Evolutionary conservation across 1,284 basidiomycete genomes (phyloP), one percentile per base, ranked within the genome.

Genomic region (Sanghuangporus sanghuang): DNA sequence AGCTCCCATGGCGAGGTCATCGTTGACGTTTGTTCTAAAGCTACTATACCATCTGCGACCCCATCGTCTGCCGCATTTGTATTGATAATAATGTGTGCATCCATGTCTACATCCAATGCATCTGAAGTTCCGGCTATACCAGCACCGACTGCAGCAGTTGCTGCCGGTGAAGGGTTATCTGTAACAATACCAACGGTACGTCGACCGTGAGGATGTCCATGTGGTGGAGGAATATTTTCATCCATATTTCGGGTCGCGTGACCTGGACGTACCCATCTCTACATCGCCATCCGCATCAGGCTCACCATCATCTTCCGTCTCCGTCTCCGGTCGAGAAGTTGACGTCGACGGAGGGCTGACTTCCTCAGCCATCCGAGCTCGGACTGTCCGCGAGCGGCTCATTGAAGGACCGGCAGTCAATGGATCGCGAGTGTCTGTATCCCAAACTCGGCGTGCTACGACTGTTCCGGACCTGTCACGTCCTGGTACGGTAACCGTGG

Each of bases 1-100:
- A 0, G 90, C 90, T 60, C 90, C 90, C 89, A 92, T 92, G 9
- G 90, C 90, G 67, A 92, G 87, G 72, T 92, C 90, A 66, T 92
- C 90, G 69, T 92, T 74, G 5, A 66, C 65, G 18, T 66, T 85
- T 81, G 80, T 58, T 87, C 87, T 42, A 90, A 74, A 7, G 81
- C 84, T 9, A 88, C 88, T 53, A 92, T 85, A 0, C 85, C 89
- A 65, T 89, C 87, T 62, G 86, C 86, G 8, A 89, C 86, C 1
- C 81, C 80, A 27, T 79, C 81, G 32, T 65, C 64, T 16, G 53
- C 56, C 21, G 44, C 60, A 36, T 65, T 81, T 78, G 66, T 63
- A 32, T 84, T 85, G 73, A 89, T 88, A 59, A 89, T 87, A 57
- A 89, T 88, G 67, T 86, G 86, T 0, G 84, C 84, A 65, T 87